phyloP scores from a whole-genome alignment of 495 filamentous ascomycete genomes.

The Choiromyces venosus region DNA sequence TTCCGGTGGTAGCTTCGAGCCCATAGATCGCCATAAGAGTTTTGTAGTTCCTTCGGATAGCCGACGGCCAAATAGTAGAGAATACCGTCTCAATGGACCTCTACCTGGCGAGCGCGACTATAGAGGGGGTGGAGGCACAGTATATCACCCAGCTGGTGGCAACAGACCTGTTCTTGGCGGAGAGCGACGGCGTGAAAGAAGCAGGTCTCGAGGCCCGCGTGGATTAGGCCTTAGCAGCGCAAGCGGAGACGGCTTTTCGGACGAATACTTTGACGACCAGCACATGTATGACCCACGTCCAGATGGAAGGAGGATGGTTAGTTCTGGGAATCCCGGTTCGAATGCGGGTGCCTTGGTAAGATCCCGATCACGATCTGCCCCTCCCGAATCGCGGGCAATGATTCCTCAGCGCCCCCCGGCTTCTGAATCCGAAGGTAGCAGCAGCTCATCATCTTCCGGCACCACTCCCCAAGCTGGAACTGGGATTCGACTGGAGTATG shows the following conservation, averaged over 20 bases:
- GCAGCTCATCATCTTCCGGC: slow-evolving; percentile 11
- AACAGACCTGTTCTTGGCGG: slow-evolving; percentile 32
- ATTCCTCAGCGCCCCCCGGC: slow-evolving; percentile 18
- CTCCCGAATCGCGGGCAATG: slow-evolving; percentile 31
- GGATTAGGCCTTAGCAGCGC: slow-evolving; percentile 25
- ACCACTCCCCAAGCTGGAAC: slow-evolving; percentile 7
- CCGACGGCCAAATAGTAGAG: slow-evolving; percentile 14
- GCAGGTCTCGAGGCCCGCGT: slow-evolving; percentile 31
- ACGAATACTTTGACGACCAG: slow-evolving; percentile 33
- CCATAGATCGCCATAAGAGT: slow-evolving; percentile 21
- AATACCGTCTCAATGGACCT: slow-evolving; percentile 29
- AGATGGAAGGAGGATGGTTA: slow-evolving; percentile 17
- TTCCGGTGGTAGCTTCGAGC: slow-evolving; percentile 31
- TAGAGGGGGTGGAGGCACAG: slow-evolving; percentile 23
- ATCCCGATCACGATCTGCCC: slow-evolving; percentile 35
- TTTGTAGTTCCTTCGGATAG: slow-evolving; percentile 28
- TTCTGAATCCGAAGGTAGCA: slow-evolving; percentile 27
- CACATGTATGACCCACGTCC: slow-evolving; percentile 12
- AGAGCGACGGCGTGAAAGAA: slow-evolving; percentile 29
- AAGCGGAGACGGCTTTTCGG: slow-evolving; percentile 13
- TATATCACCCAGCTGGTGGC: slow-evolving; percentile 29
- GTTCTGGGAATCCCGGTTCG: slow-evolving; percentile 8
- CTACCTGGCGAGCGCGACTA: slow-evolving; percentile 20
- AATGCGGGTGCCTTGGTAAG: slow-evolving; percentile 36
- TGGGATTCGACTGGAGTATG: slow-evolving; percentile 38